Conservation (phyloP, 345 rosid species). For the Lepidium aucheri region DNA sequence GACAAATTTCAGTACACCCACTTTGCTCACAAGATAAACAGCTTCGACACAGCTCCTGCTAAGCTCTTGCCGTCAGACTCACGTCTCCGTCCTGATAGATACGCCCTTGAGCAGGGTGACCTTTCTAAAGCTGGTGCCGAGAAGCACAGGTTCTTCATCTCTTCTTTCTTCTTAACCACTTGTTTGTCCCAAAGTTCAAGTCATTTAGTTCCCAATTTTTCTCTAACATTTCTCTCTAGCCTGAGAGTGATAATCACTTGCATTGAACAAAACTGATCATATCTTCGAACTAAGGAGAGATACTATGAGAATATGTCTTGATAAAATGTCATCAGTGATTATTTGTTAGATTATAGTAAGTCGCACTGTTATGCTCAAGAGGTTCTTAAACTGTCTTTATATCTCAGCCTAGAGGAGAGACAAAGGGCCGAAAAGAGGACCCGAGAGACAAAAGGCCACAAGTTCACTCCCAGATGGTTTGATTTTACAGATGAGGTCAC, state of each 20-base stretch:
- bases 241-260: background rate
- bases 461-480: conserved; percentile 63
- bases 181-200: background rate
- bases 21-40: conserved; percentile 78
- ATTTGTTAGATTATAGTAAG: background rate
- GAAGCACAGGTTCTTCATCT: conserved; percentile 52
- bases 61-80: conserved; percentile 77
- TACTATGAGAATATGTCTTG: background rate
- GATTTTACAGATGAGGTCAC: conserved; percentile 53
- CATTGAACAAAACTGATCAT: background rate
- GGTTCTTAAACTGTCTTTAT: background rate
- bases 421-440: conserved; percentile 65
- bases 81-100: conserved; percentile 75
- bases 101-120: conserved; percentile 71
- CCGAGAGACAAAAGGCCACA: conserved; percentile 52
- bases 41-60: conserved; percentile 70
- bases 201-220: background rate
- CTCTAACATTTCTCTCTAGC: background rate
- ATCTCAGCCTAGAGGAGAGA: conserved; percentile 63
- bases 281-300: background rate
- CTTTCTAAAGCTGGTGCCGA: conserved; percentile 58
- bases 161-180: background rate
- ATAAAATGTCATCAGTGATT: background rate
- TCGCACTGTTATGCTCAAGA: background rate
- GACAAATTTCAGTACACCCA: conserved; percentile 67